Evolutionary conservation across 2,329 filamentous ascomycete species (phyloP).

Genomic region (Cladophialophora chaetospira): DNA sequence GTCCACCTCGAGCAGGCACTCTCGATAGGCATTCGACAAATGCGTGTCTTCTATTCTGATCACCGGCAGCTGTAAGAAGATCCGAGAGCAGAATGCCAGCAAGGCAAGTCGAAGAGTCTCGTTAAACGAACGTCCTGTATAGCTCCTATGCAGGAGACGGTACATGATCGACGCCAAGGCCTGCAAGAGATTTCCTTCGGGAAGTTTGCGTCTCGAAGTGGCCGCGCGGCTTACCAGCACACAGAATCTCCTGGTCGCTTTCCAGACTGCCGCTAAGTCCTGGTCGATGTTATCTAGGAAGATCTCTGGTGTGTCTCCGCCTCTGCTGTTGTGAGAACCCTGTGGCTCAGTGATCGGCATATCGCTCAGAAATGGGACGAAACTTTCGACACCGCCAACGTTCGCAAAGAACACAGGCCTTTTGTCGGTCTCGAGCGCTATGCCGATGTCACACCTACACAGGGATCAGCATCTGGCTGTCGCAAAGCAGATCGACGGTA

Average conservation of each 20-base stretch:
- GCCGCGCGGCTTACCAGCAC: constrained; percentile 35
- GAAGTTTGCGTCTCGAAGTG: constrained; percentile 29
- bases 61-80: constrained; percentile 46
- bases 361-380: neutral
- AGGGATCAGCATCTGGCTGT: neutral
- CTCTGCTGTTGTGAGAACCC: neutral
- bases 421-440: constrained; percentile 32
- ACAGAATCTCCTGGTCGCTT: constrained; percentile 24
- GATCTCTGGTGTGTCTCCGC: neutral
- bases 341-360: neutral
- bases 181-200: constrained; percentile 32
- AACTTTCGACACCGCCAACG: constrained; percentile 10
- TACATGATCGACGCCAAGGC: constrained; percentile 47
- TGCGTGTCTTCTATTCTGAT: constrained; percentile 29
- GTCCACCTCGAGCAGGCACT: constrained; percentile 18
- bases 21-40: constrained; percentile 26
- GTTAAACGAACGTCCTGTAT: constrained; percentile 34
- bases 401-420: constrained; percentile 34
- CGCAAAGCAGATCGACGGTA: neutral
- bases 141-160: constrained; percentile 42
- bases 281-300: constrained; percentile 24
- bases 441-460: constrained; percentile 34
- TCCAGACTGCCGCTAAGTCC: constrained; percentile 33
- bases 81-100: constrained; percentile 41
- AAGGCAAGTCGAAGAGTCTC: constrained; percentile 47